These are phyloP conservation scores for Epichloe bromicola DNA, from an alignment of 2,329 filamentous ascomycete species.

Conservation along the genomic window DNA sequence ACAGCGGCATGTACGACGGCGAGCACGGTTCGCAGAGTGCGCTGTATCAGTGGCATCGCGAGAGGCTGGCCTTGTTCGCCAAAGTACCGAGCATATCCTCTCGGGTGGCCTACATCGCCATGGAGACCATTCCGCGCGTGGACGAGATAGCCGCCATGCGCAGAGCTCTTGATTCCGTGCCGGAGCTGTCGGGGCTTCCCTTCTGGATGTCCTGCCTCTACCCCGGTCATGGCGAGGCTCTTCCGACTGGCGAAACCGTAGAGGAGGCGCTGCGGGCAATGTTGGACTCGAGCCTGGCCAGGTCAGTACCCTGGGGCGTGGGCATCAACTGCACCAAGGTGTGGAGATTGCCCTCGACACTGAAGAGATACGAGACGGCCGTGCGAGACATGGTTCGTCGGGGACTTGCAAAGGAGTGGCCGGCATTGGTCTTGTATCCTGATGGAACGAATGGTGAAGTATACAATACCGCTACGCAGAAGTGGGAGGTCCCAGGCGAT, in stretches of 20 bases:
- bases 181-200: conserved; percentile 18
- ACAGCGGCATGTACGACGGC: conserved; percentile 45
- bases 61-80: conserved; percentile 39
- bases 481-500: conserved; percentile 37
- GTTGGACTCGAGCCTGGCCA: conserved; percentile 17
- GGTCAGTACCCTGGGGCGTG: conserved; percentile 41
- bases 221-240: conserved; percentile 28
- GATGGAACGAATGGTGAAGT: conserved; percentile 57
- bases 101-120: conserved; percentile 42
- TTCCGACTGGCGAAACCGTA: conserved; percentile 43
- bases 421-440: conserved; percentile 50
- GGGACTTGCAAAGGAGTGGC: conserved; percentile 26
- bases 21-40: conserved; percentile 28
- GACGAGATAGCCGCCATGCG: conserved; percentile 49
- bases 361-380: conserved; percentile 40
- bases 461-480: conserved; percentile 50
- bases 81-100: conserved; percentile 22
- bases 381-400: conserved; percentile 24
- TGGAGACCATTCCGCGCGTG: conserved; percentile 52
- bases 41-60: conserved; percentile 43
- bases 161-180: conserved; percentile 22
- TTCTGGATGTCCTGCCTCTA: conserved; percentile 55
- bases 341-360: conserved; percentile 41
- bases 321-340: conserved; percentile 60
- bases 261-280: conserved; percentile 23